phyloP scores from a whole-genome alignment of 2,329 filamentous ascomycete genomes.

The Epichloe hybrida region DNA sequence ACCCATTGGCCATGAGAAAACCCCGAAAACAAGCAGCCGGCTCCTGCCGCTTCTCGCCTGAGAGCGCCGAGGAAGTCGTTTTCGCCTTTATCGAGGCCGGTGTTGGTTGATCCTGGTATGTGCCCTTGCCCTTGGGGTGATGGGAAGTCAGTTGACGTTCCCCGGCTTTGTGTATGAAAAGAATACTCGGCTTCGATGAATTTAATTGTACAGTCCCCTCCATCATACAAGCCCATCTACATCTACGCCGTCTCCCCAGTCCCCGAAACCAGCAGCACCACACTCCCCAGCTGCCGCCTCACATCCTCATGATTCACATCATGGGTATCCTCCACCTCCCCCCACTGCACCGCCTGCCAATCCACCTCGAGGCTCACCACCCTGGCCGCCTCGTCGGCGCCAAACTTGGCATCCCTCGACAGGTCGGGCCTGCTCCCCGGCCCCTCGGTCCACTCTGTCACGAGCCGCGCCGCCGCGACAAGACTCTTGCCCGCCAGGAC shows the following conservation, averaged over 20 bases:
- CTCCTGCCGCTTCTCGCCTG: no score
- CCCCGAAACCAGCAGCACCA: constrained; percentile 66
- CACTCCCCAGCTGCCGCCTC: constrained; percentile 74
- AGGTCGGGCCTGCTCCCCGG: constrained; percentile 22
- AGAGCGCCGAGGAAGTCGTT: no score
- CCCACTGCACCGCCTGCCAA: constrained; percentile 81
- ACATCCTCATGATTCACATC: constrained; percentile 91
- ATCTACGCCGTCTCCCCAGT: constrained; percentile 15
- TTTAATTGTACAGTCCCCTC: not conserved
- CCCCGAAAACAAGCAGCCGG: no score
- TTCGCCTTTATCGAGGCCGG: no score
- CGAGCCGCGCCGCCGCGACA: constrained; percentile 58
- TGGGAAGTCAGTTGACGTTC: no score
- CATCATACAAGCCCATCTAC: not conserved
- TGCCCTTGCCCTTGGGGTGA: no score
- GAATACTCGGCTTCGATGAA: no score
- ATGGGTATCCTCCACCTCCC: constrained; percentile 94
- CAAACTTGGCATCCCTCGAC: constrained; percentile 37
- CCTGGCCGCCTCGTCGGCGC: constrained; percentile 68
- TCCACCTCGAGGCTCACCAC: constrained; percentile 72
- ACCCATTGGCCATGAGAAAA: no score
- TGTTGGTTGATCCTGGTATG: no score
- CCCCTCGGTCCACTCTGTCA: constrained; percentile 80
- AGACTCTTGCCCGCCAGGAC: constrained; percentile 80
- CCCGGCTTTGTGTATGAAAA: no score